Percentiles rank a stretch among this genome's conserved stretches.
phyloP scores from a whole-genome alignment of 805 yeast species.

The Hanseniaspora thailandica region DNA sequence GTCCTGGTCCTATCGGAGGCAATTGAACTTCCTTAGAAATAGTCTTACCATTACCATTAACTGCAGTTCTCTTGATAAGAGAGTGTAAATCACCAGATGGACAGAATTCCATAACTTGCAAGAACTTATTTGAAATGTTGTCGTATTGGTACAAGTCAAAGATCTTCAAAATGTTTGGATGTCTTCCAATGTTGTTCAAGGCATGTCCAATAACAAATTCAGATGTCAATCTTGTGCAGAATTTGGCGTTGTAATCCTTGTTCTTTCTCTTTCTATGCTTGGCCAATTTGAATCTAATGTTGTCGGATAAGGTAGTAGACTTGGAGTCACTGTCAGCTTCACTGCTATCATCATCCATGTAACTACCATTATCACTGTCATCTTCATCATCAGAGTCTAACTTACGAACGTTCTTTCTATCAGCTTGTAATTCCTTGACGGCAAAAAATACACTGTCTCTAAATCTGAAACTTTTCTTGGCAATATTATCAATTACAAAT shows the following conservation, averaged over 20 bases:
- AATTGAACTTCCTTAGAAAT: slow-evolving; percentile 6
- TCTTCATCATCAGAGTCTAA: background rate
- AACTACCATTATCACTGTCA: background rate
- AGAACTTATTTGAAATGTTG: slow-evolving; percentile 45
- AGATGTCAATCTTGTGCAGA: slow-evolving; percentile 73
- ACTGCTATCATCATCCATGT: background rate
- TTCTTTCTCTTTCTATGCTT: slow-evolving; percentile 43
- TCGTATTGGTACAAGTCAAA: slow-evolving; percentile 66
- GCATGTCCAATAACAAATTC: slow-evolving; percentile 82
- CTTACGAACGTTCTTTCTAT: slow-evolving; percentile 1
- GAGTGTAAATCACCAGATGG: slow-evolving; percentile 70
- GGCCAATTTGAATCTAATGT: background rate
- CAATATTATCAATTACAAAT: slow-evolving; percentile 14
- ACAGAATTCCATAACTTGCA: slow-evolving; percentile 90
- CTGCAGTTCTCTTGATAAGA: slow-evolving; percentile 36
- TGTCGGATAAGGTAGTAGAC: background rate
- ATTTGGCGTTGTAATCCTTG: slow-evolving; percentile 83
- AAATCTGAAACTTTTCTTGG: slow-evolving; percentile 55
- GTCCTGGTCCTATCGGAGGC: slow-evolving; percentile 12
- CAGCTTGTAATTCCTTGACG: slow-evolving; percentile 67
- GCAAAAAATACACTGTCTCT: slow-evolving; percentile 61
- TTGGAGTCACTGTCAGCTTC: background rate
- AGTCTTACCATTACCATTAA: slow-evolving; percentile 9
- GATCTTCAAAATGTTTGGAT: slow-evolving; percentile 64
- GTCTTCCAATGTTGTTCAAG: slow-evolving; percentile 37